phyloP scores from a whole-genome alignment of 768 basidiomycete genomes.

The Serendipita sp. region DNA sequence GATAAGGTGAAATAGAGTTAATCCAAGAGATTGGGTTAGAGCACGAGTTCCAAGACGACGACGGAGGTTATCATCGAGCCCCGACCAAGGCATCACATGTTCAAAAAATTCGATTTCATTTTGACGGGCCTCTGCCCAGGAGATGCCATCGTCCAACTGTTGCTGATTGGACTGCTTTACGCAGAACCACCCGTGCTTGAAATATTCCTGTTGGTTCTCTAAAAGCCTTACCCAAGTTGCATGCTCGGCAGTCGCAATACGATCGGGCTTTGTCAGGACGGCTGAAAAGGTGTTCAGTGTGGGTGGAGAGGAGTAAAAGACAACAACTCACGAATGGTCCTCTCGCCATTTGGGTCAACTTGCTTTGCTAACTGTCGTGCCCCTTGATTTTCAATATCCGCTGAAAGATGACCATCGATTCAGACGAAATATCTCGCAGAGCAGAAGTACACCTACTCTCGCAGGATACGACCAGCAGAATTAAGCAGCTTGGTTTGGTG shows the following conservation, averaged over 20 bases:
- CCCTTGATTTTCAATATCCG: constrained; percentile 68
- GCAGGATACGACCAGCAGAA: constrained; percentile 44
- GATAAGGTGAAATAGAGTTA: background rate
- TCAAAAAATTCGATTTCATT: constrained; percentile 42
- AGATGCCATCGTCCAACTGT: constrained; percentile 33
- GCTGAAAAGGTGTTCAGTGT: constrained; percentile 23
- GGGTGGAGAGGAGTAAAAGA: background rate
- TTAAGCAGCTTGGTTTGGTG: constrained; percentile 41
- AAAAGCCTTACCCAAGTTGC: constrained; percentile 30
- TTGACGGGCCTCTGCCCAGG: constrained; percentile 44
- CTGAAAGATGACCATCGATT: constrained; percentile 26
- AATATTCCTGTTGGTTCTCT: constrained; percentile 9
- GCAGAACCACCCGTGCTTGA: constrained; percentile 44
- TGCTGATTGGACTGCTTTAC: constrained; percentile 39
- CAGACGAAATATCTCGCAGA: background rate
- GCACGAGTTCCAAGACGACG: constrained; percentile 7
- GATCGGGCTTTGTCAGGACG: constrained; percentile 60
- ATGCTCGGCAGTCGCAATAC: constrained; percentile 41
- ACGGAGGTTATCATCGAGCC: background rate
- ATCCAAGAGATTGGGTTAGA: constrained; percentile 41
- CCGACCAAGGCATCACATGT: constrained; percentile 9
- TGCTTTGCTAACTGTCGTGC: constrained; percentile 46
- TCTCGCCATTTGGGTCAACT: constrained; percentile 42
- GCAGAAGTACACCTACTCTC: constrained; percentile 32
- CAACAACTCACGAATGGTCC: constrained; percentile 47